These are phyloP conservation scores for Calamus simplicifolius DNA, from an alignment of 176 grass and related monocot genomes.

Conservation along the genomic window DNA sequence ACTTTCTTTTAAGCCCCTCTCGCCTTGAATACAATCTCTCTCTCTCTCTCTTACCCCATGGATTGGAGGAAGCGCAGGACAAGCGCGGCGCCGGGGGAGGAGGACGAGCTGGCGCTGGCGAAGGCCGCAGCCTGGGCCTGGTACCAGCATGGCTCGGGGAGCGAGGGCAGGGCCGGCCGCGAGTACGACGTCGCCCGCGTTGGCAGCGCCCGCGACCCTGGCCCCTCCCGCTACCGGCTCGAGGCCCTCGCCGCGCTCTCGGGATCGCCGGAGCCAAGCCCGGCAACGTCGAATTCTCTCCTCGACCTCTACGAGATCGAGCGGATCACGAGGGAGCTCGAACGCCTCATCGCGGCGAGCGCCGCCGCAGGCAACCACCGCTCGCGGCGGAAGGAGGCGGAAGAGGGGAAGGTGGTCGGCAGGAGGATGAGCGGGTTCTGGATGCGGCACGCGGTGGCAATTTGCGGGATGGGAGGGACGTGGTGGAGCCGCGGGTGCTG, in stretches of 20 bases:
- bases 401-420: background rate
- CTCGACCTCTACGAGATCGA: constrained; percentile 80
- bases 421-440: background rate
- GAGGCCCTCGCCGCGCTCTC: background rate
- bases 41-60: too few relatives aligned
- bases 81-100: background rate
- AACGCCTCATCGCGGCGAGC: constrained; percentile 26
- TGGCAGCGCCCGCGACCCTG: background rate
- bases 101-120: background rate
- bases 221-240: background rate
- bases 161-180: background rate
- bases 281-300: constrained; percentile 10
- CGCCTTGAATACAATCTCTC: too few relatives aligned
- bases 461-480: constrained; percentile 21
- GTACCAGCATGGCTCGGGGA: constrained; percentile 1
- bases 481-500: constrained; percentile 1
- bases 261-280: too few relatives aligned
- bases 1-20: too few relatives aligned
- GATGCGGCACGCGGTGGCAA: constrained; percentile 28
- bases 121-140: background rate
- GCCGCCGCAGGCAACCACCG: background rate
- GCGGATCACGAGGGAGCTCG: constrained; percentile 54
- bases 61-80: too few relatives aligned
- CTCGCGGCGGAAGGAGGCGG: background rate
- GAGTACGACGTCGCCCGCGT: background rate